phyloP scores from a whole-genome alignment of 2,329 filamentous ascomycete species.

The Coleophoma crateriformis region DNA sequence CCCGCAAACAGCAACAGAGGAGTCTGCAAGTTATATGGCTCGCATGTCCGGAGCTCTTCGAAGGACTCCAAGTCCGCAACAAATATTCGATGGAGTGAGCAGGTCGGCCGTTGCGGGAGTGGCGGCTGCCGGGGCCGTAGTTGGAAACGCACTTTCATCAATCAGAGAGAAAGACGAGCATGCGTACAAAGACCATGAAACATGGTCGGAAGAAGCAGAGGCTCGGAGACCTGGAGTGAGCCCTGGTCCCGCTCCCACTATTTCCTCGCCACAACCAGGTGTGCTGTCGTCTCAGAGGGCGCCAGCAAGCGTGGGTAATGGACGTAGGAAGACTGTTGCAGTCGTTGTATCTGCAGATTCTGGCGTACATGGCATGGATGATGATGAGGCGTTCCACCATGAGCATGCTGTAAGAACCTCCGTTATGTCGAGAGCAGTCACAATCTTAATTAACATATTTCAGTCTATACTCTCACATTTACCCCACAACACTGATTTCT shows the following conservation, averaged over 20 bases:
- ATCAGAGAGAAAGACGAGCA: constrained; percentile 80
- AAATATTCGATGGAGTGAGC: constrained; percentile 79
- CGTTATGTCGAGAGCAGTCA: not conserved
- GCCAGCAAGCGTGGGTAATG: constrained; percentile 10
- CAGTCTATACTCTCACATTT: constrained; percentile 87
- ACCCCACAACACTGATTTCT: constrained; percentile 68
- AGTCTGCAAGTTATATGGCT: constrained; percentile 60
- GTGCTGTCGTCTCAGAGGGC: constrained; percentile 21
- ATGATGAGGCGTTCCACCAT: constrained; percentile 55
- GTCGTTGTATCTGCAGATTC: constrained; percentile 82
- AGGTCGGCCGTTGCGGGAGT: constrained; percentile 77
- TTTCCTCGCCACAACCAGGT: constrained; percentile 5
- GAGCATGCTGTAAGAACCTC: constrained; percentile 71
- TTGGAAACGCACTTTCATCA: constrained; percentile 76
- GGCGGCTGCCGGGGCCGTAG: constrained; percentile 74
- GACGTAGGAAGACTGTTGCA: constrained; percentile 69
- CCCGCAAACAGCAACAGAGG: constrained; percentile 28
- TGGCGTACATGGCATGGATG: constrained; percentile 50
- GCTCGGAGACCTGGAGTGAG: constrained; percentile 47
- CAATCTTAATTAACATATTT: constrained; percentile 6
- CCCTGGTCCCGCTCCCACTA: constrained; percentile 14
- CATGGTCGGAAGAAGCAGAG: constrained; percentile 88
- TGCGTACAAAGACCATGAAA: constrained; percentile 78
- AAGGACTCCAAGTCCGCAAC: constrained; percentile 80
- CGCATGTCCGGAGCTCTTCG: constrained; percentile 77